Evolutionary conservation across 2,329 filamentous ascomycete species (phyloP).

Genomic region (Epichloe hybrida): DNA sequence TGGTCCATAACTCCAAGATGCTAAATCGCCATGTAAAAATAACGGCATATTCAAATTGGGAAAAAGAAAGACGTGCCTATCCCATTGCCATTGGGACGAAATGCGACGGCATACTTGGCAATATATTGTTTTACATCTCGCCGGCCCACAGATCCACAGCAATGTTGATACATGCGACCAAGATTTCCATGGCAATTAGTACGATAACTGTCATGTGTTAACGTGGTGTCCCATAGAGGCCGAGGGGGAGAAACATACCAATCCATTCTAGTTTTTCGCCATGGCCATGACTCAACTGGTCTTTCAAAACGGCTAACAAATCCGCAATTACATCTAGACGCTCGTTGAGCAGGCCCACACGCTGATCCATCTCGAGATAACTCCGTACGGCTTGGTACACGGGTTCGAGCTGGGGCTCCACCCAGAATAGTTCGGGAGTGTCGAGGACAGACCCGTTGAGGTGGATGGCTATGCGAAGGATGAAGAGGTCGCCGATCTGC

Average conservation of each 20-base stretch:
- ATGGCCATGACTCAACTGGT: conserved; percentile 87
- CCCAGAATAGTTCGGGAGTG: conserved; percentile 96
- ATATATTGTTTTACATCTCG: conserved; percentile 7
- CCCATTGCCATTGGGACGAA: not conserved
- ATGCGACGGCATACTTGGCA: not conserved
- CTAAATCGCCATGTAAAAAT: not conserved
- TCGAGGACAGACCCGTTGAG: conserved; percentile 93
- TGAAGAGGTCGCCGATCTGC: conserved; percentile 98
- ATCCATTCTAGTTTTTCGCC: conserved; percentile 86
- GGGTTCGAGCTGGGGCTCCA: conserved; percentile 89
- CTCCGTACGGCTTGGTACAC: conserved; percentile 91
- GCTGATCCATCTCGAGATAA: conserved; percentile 96
- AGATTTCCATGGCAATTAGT: conserved; percentile 86
- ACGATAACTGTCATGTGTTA: conserved; percentile 56
- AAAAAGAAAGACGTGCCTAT: not conserved
- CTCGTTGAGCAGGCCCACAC: conserved; percentile 79
- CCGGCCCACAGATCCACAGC: conserved; percentile 74
- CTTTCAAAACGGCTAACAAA: conserved; percentile 82
- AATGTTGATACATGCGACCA: conserved; percentile 88
- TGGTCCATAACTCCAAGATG: not conserved
- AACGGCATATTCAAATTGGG: not conserved
- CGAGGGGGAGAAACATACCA: conserved; percentile 42
- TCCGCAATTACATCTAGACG: conserved; percentile 80
- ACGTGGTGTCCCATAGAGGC: conserved; percentile 1
- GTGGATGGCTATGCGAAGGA: conserved; percentile 94